Evolutionary conservation across 176 grass and related monocot genomes (phyloP).

Genomic region (Musa beccarii): DNA sequence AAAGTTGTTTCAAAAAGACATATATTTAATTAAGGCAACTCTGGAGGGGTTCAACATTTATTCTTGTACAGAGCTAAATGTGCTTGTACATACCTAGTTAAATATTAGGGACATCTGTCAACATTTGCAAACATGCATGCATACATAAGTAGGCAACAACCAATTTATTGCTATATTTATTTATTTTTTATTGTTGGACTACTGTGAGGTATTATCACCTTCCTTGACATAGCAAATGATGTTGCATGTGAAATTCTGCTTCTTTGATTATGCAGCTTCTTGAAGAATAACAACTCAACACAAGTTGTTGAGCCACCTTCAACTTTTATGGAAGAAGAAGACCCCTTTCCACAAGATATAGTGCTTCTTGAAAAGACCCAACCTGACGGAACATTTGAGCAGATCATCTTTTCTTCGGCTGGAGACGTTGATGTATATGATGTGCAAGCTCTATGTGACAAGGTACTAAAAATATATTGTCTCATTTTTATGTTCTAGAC

Average conservation of each 20-base stretch:
- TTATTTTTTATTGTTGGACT: too few relatives aligned
- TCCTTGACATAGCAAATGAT: neutral
- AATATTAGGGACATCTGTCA: too few relatives aligned
- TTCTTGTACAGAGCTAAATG: too few relatives aligned
- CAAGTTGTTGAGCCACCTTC: conserved; percentile 53
- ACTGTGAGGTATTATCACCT: neutral
- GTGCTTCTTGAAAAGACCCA: conserved; percentile 61
- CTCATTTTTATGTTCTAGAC: too few relatives aligned
- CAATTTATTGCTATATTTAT: too few relatives aligned
- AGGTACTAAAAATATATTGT: conserved; percentile 27
- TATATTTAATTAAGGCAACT: too few relatives aligned
- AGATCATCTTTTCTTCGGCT: conserved; percentile 77
- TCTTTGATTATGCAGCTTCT: conserved; percentile 33
- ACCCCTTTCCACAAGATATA: conserved; percentile 48
- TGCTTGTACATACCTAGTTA: too few relatives aligned
- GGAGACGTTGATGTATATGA: conserved; percentile 79
- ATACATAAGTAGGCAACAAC: too few relatives aligned
- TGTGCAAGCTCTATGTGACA: conserved; percentile 73
- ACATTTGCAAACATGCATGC: too few relatives aligned
- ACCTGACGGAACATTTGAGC: conserved; percentile 60
- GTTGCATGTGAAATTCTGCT: too few relatives aligned
- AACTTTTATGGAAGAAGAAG: conserved; percentile 61
- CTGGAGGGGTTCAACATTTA: too few relatives aligned
- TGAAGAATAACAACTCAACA: conserved; percentile 54
- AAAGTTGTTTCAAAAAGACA: too few relatives aligned